These are phyloP conservation scores for Irpex rosettiformis DNA, from an alignment of 1,284 basidiomycete species.

Conservation along the genomic window DNA sequence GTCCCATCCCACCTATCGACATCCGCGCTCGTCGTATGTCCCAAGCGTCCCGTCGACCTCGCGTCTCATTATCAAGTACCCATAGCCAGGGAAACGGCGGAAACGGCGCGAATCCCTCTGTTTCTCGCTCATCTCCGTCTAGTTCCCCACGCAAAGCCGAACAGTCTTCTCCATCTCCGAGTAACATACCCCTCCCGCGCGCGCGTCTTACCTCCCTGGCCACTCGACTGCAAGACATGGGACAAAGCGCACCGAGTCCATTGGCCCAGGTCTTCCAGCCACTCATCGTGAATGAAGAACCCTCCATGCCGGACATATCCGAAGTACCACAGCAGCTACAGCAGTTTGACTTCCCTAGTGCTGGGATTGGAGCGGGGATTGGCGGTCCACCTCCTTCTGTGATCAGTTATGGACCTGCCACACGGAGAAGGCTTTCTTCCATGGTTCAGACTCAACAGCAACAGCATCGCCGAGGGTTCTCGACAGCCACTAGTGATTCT, in stretches of 20 bases:
- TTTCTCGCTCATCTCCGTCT: conserved; percentile 14
- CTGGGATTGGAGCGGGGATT: not conserved
- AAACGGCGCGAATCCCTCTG: not conserved
- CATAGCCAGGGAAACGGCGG: conserved; percentile 10
- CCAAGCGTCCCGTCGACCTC: conserved; percentile 27
- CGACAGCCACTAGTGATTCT: conserved; percentile 6
- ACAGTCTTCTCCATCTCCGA: conserved; percentile 21
- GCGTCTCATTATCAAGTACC: conserved; percentile 16
- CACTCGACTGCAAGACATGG: conserved; percentile 37
- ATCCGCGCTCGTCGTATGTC: conserved; percentile 29
- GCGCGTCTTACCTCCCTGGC: conserved; percentile 46
- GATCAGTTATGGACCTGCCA: conserved; percentile 59
- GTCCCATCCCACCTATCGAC: conserved; percentile 25
- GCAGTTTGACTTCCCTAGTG: not conserved
- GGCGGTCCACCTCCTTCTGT: conserved; percentile 8
- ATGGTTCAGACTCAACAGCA: conserved; percentile 15
- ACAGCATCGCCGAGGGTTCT: conserved; percentile 3
- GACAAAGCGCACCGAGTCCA: conserved; percentile 50
- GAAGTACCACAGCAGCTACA: conserved; percentile 26
- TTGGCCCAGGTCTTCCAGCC: conserved; percentile 74
- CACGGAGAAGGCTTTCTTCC: conserved; percentile 53
- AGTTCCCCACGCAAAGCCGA: conserved; percentile 21
- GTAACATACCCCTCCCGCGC: conserved; percentile 29
- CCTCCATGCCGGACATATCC: conserved; percentile 10
- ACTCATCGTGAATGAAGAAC: conserved; percentile 47